These are phyloP conservation scores for Stemphylium beticola DNA, from an alignment of 2,329 filamentous ascomycete genomes.

Conservation along the genomic window DNA sequence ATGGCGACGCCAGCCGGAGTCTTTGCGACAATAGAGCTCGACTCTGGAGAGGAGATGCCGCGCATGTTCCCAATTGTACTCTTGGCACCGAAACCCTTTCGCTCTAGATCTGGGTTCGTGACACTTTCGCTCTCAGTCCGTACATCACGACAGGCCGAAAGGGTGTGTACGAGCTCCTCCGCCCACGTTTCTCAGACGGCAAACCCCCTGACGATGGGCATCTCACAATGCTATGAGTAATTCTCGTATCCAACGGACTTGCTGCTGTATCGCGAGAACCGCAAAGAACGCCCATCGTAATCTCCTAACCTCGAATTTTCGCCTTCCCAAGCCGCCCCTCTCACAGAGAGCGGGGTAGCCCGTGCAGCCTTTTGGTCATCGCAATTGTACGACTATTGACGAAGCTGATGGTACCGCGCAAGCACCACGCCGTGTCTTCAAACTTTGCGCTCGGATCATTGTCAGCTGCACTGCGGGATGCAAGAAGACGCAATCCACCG, in stretches of 20 bases:
- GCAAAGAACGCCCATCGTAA: background rate
- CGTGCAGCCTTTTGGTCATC: constrained; percentile 1
- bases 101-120: constrained; percentile 15
- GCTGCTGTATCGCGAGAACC: background rate
- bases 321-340: background rate
- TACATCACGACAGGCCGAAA: constrained; percentile 11
- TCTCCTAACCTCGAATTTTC: background rate
- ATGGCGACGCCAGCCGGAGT: background rate
- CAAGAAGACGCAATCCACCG: constrained; percentile 1
- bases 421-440: constrained; percentile 9
- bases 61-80: background rate
- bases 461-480: constrained; percentile 18
- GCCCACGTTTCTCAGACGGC: constrained; percentile 1
- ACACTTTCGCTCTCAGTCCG: constrained; percentile 16
- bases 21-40: background rate
- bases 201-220: background rate
- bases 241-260: background rate
- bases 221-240: background rate
- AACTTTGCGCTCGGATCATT: constrained; percentile 11
- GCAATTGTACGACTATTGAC: constrained; percentile 17
- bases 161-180: background rate
- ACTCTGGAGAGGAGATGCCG: constrained; percentile 17
- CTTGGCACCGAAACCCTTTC: constrained; percentile 4
- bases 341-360: constrained; percentile 12
- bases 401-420: constrained; percentile 5